phyloP scores from a whole-genome alignment of 2,329 filamentous ascomycete genomes.

The Talaromyces verruculosus region DNA sequence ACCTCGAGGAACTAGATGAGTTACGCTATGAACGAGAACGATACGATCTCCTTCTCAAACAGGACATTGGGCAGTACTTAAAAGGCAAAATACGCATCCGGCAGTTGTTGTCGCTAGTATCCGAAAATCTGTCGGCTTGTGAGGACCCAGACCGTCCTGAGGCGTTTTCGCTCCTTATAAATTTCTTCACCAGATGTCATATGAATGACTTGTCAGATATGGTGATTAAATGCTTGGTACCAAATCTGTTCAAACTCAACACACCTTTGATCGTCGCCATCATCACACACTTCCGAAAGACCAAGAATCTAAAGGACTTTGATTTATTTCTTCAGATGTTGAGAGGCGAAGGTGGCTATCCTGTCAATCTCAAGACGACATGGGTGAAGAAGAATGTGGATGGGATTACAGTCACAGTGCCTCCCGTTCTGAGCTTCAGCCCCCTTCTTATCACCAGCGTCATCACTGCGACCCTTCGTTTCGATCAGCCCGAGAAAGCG shows the following conservation, averaged over 20 bases:
- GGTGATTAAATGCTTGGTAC: slow-evolving; percentile 40
- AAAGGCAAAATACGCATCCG: slow-evolving; percentile 35
- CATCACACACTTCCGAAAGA: slow-evolving; percentile 40
- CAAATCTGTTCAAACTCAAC: slow-evolving; percentile 39
- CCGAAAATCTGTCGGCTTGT: slow-evolving; percentile 37
- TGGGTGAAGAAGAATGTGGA: slow-evolving; percentile 35
- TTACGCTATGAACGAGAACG: slow-evolving; percentile 26
- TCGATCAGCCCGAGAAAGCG: slow-evolving; percentile 43
- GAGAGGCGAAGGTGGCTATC: slow-evolving; percentile 34
- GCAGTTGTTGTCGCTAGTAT: slow-evolving; percentile 37
- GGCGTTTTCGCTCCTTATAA: slow-evolving; percentile 37
- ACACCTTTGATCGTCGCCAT: slow-evolving; percentile 39
- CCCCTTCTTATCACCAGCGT: slow-evolving; percentile 38
- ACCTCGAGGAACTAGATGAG: slow-evolving; percentile 23
- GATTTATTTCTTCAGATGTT: slow-evolving; percentile 42
- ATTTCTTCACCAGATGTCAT: slow-evolving; percentile 39
- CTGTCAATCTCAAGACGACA: slow-evolving; percentile 34
- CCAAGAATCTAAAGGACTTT: slow-evolving; percentile 43
- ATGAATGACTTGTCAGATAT: slow-evolving; percentile 44
- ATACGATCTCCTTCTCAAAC: slow-evolving; percentile 33
- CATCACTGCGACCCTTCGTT: slow-evolving; percentile 40
- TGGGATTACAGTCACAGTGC: slow-evolving; percentile 39
- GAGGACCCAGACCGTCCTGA: slow-evolving; percentile 39
- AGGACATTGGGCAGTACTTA: slow-evolving; percentile 33
- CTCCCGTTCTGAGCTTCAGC: slow-evolving; percentile 36